Evolutionary conservation across 1,284 basidiomycete genomes (phyloP).

Genomic region (Apiotrichum gracile): DNA sequence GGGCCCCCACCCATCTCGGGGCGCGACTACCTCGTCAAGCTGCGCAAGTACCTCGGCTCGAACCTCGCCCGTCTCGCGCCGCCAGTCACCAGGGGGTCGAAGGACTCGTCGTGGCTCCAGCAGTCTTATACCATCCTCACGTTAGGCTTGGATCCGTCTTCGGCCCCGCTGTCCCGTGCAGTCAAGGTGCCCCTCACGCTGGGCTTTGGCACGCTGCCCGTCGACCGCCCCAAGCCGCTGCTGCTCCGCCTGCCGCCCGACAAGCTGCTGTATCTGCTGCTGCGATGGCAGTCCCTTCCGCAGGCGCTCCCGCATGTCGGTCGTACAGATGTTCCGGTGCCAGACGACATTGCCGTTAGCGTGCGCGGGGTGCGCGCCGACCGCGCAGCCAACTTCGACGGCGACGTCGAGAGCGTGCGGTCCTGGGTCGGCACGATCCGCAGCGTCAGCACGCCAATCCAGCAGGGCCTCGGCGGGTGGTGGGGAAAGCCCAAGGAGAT

Average conservation of each 20-base stretch:
- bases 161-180: slow-evolving; percentile 32
- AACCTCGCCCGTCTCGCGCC: slow-evolving; percentile 40
- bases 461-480: slow-evolving; percentile 25
- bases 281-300: slow-evolving; percentile 41
- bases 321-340: slow-evolving; percentile 41
- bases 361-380: slow-evolving; percentile 26
- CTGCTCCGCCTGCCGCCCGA: slow-evolving; percentile 44
- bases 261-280: slow-evolving; percentile 41
- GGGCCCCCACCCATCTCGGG: slow-evolving; percentile 31
- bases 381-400: slow-evolving; percentile 22
- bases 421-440: slow-evolving; percentile 47
- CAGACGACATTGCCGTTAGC: slow-evolving; percentile 29
- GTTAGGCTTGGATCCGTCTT: slow-evolving; percentile 42
- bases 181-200: slow-evolving; percentile 42
- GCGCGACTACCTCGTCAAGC: slow-evolving; percentile 34
- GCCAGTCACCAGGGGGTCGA: background rate
- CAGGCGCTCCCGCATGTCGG: slow-evolving; percentile 39
- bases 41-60: slow-evolving; percentile 41
- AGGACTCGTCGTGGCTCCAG: slow-evolving; percentile 23
- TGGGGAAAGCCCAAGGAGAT: slow-evolving; percentile 33
- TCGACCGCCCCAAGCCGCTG: slow-evolving; percentile 22
- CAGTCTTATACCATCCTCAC: slow-evolving; percentile 46
- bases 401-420: slow-evolving; percentile 42
- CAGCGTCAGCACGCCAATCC: slow-evolving; percentile 25
- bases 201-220: slow-evolving; percentile 35